These are phyloP conservation scores for Periconia macrospinosa DNA, from an alignment of 2,329 filamentous ascomycete genomes.

Conservation along the genomic window DNA sequence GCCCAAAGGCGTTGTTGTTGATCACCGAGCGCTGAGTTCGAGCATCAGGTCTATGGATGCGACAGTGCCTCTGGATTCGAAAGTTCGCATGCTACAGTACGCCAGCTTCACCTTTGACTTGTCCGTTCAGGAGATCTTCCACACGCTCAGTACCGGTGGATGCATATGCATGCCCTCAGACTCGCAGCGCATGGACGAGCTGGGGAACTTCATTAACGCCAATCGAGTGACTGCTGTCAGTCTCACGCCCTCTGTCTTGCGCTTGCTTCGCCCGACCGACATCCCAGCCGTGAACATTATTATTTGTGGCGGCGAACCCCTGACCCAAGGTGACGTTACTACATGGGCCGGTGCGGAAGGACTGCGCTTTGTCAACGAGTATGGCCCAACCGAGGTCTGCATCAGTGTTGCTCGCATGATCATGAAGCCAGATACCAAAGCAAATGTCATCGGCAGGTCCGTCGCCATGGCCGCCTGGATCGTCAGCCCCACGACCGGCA, in stretches of 20 bases:
- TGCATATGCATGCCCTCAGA: constrained; percentile 57
- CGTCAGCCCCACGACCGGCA: constrained; percentile 29
- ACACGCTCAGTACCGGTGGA: constrained; percentile 50
- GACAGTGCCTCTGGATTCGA: constrained; percentile 42
- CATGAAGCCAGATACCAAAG: too few relatives aligned
- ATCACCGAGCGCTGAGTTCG: constrained; percentile 50
- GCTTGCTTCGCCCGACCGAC: constrained; percentile 1
- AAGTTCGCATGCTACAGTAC: constrained; percentile 48
- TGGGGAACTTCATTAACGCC: constrained; percentile 27
- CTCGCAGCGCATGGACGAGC: constrained; percentile 51
- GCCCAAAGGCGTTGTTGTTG: constrained; percentile 63
- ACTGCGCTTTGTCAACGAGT: not conserved
- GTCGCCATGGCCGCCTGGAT: constrained; percentile 28
- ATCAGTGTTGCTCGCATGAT: too few relatives aligned
- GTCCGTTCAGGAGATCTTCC: constrained; percentile 55
- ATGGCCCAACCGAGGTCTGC: not conserved
- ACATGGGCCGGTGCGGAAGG: constrained; percentile 1
- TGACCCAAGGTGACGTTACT: not conserved
- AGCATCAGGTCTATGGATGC: constrained; percentile 41
- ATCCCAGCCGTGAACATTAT: constrained; percentile 1
- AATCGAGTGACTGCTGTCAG: constrained; percentile 6
- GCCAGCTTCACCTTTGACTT: constrained; percentile 55
- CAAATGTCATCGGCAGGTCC: not conserved
- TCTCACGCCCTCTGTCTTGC: constrained; percentile 8
- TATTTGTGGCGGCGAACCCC: constrained; percentile 6